A percentile compares a stretch with the other conserved stretches of the same genome.
Conservation (phyloP, 768 basidiomycete genomes). For the Tylopilus sp. region DNA sequence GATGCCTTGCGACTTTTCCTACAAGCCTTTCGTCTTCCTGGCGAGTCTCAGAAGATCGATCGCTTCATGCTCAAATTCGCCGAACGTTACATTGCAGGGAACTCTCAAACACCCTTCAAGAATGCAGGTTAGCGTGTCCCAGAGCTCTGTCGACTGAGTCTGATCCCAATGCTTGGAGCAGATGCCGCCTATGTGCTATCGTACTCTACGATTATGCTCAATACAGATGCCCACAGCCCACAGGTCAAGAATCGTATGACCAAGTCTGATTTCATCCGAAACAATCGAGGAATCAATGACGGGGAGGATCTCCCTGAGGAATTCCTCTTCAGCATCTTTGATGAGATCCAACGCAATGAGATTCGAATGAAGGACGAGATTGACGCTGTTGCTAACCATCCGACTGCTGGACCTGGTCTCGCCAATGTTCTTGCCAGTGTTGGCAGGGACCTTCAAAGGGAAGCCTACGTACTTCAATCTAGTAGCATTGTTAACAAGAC, state of each 20-base stretch:
- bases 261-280: constrained; percentile 85
- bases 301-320: constrained; percentile 86
- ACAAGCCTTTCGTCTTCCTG: constrained; percentile 94
- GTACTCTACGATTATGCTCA: constrained; percentile 93
- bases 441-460: constrained; percentile 91
- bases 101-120: constrained; percentile 79
- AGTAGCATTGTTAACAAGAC: constrained; percentile 97
- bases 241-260: constrained; percentile 95
- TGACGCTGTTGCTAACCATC: constrained; percentile 48
- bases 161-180: constrained; percentile 27
- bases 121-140: constrained; percentile 73
- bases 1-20: constrained; percentile 88
- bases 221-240: constrained; percentile 96
- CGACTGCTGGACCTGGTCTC: constrained; percentile 61
- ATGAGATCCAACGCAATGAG: constrained; percentile 89
- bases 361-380: constrained; percentile 99
- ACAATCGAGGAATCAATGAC: constrained; percentile 97
- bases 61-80: constrained; percentile 99
- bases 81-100: constrained; percentile 90
- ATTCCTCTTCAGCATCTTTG: constrained; percentile 71
- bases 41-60: constrained; percentile 98
- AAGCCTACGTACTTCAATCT: constrained; percentile 93
- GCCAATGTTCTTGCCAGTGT: constrained; percentile 83
- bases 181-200: constrained; percentile 94
- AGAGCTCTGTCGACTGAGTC: neutral